Evolutionary conservation across 148 eudicot species (phyloP).

Genomic region (Rheum nobile): DNA sequence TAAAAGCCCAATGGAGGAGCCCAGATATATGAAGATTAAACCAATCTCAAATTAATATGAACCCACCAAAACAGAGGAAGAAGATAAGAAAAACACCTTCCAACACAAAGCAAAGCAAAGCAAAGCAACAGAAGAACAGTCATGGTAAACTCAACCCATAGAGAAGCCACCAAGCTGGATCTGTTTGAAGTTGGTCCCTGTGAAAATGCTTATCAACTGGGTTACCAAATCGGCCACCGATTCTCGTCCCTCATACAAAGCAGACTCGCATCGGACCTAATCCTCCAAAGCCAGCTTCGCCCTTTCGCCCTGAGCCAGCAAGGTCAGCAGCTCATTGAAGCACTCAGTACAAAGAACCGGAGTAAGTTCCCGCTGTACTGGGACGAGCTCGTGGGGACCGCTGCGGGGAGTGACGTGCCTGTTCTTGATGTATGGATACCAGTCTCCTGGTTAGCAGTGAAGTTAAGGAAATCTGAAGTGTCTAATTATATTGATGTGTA

Average conservation of each 20-base stretch:
- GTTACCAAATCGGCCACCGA: slow-evolving; percentile 57
- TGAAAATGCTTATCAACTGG: slow-evolving; percentile 47
- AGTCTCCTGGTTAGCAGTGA: neutral
- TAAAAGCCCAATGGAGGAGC: neutral
- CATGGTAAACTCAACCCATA: neutral
- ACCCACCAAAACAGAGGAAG: neutral
- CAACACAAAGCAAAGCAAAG: neutral
- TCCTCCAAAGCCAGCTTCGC: slow-evolving; percentile 55
- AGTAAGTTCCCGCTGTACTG: slow-evolving; percentile 47
- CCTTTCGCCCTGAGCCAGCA: slow-evolving; percentile 37
- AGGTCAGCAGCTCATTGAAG: slow-evolving; percentile 29
- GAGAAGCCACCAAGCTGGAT: slow-evolving; percentile 16
- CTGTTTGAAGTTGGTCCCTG: slow-evolving; percentile 66
- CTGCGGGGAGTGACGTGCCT: slow-evolving; percentile 58
- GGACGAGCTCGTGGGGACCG: slow-evolving; percentile 74
- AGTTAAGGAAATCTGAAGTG: neutral
- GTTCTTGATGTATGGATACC: slow-evolving; percentile 37
- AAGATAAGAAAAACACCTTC: neutral
- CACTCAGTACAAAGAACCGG: slow-evolving; percentile 35
- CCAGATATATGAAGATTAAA: too few relatives aligned
- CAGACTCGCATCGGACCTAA: slow-evolving; percentile 61
- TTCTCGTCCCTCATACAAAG: slow-evolving; percentile 51
- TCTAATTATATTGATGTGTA: neutral
- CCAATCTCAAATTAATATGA: too few relatives aligned
- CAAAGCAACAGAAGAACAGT: neutral